Conservation (phyloP, 495 filamentous ascomycete species). For the Aspergillus diversus region DNA sequence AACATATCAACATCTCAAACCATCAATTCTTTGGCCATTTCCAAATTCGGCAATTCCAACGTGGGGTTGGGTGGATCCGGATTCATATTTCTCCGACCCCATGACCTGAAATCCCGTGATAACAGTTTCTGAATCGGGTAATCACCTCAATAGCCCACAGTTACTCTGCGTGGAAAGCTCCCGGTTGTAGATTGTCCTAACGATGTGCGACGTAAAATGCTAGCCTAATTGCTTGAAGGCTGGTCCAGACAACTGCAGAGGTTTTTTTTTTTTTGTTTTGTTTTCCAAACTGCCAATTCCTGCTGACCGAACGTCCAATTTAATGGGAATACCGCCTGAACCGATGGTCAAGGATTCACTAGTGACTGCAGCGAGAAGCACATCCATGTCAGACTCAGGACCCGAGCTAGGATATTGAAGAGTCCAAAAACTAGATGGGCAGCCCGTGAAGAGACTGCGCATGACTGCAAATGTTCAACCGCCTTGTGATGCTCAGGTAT, state of each 20-base stretch:
- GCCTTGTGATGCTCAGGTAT: background rate
- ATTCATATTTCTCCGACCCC: conserved; percentile 8
- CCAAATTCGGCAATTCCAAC: conserved; percentile 8
- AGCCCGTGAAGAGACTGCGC: background rate
- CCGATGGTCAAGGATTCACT: background rate
- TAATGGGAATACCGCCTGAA: background rate
- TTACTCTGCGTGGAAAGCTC: background rate
- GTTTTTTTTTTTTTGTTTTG: background rate
- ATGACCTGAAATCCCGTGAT: conserved; percentile 8
- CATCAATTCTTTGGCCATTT: background rate
- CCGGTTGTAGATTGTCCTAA: background rate
- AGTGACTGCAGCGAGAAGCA: background rate
- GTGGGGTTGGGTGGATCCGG: conserved; percentile 13
- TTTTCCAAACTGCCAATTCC: background rate
- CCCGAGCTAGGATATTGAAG: background rate
- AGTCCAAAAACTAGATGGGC: no score
- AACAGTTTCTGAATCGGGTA: conserved; percentile 1
- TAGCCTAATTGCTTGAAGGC: background rate
- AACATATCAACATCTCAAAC: conserved; percentile 3
- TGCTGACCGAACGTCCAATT: background rate
- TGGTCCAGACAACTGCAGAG: conserved; percentile 1
- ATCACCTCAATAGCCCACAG: conserved; percentile 5
- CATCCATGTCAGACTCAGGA: background rate
- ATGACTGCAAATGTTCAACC: background rate
- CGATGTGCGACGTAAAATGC: background rate